phyloP scores from a whole-genome alignment of 257 asterid species.

The Penstemon barbatus region DNA sequence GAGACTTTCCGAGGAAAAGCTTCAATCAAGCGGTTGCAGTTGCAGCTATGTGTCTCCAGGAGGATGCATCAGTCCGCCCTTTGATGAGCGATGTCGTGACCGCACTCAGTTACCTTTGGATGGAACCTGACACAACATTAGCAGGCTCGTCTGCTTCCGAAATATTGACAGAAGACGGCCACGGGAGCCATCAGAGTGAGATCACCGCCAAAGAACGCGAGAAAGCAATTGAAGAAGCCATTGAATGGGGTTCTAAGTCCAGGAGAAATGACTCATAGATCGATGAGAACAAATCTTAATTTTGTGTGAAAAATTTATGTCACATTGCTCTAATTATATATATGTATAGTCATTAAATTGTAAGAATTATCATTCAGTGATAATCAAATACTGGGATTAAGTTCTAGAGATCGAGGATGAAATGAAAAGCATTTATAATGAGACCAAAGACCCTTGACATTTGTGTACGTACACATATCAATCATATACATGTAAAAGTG shows the following conservation, averaged over 20 bases:
- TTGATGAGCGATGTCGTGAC: constrained; percentile 82
- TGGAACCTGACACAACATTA: constrained; percentile 36
- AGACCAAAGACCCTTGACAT: too few relatives aligned
- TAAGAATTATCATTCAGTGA: too few relatives aligned
- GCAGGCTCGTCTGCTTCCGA: constrained; percentile 31
- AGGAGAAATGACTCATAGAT: constrained; percentile 25
- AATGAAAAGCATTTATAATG: too few relatives aligned
- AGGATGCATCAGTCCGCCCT: constrained; percentile 66
- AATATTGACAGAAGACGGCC: not conserved
- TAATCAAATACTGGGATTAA: too few relatives aligned
- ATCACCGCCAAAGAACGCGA: constrained; percentile 45
- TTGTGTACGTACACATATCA: too few relatives aligned
- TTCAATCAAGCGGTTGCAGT: constrained; percentile 76
- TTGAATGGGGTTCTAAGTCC: constrained; percentile 80
- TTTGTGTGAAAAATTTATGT: too few relatives aligned
- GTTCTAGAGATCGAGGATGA: too few relatives aligned
- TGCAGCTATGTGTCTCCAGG: constrained; percentile 84
- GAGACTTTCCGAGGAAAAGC: constrained; percentile 58
- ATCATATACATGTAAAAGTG: too few relatives aligned
- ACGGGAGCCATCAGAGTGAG: constrained; percentile 22
- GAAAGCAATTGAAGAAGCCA: constrained; percentile 84
- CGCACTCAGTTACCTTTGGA: constrained; percentile 69
- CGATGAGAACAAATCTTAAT: too few relatives aligned
- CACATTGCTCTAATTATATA: too few relatives aligned
- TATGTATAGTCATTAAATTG: too few relatives aligned